Evolutionary conservation across 1,284 basidiomycete genomes (phyloP).

Genomic region (Austroboletus niveus): DNA sequence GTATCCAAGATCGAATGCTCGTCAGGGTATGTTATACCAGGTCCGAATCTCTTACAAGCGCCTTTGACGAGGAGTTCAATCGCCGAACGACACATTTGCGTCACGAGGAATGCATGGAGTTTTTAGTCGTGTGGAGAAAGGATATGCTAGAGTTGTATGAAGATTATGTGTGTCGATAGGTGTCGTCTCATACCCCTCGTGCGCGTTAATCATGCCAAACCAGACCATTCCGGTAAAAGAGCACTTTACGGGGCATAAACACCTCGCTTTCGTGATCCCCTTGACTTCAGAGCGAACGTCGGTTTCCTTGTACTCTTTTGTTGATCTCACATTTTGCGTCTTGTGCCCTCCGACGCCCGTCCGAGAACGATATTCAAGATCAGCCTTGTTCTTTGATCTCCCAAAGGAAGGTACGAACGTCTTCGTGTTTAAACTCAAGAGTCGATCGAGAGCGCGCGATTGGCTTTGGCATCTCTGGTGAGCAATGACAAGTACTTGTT

Average conservation of each 20-base stretch:
- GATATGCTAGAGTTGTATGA: conserved; percentile 75
- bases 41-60: conserved; percentile 45
- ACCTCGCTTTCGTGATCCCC: conserved; percentile 68
- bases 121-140: conserved; percentile 75
- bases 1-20: conserved; percentile 74
- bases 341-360: conserved; percentile 58
- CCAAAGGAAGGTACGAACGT: conserved; percentile 68
- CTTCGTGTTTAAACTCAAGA: conserved; percentile 76
- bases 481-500: conserved; percentile 9
- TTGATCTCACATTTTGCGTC: conserved; percentile 78
- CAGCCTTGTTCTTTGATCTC: conserved; percentile 45
- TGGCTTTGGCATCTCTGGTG: conserved; percentile 85
- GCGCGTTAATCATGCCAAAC: conserved; percentile 8
- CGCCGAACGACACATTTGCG: conserved; percentile 59
- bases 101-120: conserved; percentile 75
- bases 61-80: conserved; percentile 70
- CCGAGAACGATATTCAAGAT: conserved; percentile 37
- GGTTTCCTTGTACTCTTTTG: conserved; percentile 78
- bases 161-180: conserved; percentile 58
- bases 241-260: conserved; percentile 62
- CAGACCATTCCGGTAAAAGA: conserved; percentile 64
- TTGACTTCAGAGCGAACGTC: conserved; percentile 56
- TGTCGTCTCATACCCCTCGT: background rate
- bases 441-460: conserved; percentile 69
- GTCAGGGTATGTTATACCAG: conserved; percentile 68